Conservation (phyloP, 2,329 filamentous ascomycete species). For the Amesomyces nigricolor region DNA sequence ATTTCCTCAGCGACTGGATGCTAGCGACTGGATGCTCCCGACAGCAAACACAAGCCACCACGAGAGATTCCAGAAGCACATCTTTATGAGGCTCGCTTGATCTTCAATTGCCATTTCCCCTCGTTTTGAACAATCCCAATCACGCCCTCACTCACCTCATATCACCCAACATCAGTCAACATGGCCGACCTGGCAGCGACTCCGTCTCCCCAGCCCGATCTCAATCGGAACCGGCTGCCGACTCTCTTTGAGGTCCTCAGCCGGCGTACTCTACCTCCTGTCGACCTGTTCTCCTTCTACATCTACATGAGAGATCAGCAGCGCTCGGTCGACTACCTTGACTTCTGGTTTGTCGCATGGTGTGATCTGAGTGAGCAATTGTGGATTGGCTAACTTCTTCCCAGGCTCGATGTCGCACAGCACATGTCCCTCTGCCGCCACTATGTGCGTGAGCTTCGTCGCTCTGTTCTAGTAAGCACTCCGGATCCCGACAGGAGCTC, state of each 20-base stretch:
- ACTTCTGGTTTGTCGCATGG: constrained; percentile 73
- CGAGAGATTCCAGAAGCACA: not conserved
- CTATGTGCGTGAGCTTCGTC: constrained; percentile 90
- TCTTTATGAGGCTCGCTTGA: not conserved
- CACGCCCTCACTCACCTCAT: not conserved
- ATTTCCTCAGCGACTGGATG: constrained; percentile 1
- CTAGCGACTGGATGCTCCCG: not conserved
- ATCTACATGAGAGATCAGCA: constrained; percentile 99
- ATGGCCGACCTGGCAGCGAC: constrained; percentile 38
- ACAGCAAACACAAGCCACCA: not conserved
- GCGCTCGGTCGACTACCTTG: constrained; percentile 92
- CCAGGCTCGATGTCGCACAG: constrained; percentile 98
- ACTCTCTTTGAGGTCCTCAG: constrained; percentile 95
- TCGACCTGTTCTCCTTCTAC: constrained; percentile 98
- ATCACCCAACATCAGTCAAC: constrained; percentile 16
- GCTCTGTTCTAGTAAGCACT: constrained; percentile 88
- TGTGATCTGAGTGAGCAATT: not conserved
- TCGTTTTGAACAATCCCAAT: not conserved
- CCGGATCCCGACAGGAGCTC: constrained; percentile 83
- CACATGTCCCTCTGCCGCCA: constrained; percentile 97
- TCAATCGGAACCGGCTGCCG: constrained; percentile 75
- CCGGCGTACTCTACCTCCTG: constrained; percentile 86
- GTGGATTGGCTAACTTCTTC: constrained; percentile 16
- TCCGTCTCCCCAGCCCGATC: constrained; percentile 53
- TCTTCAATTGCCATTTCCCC: constrained; percentile 8